A percentile compares a stretch with the other conserved stretches of the same genome.
phyloP scores from a whole-genome alignment of 2,329 filamentous ascomycete species.

The Penicillium brasilianum region DNA sequence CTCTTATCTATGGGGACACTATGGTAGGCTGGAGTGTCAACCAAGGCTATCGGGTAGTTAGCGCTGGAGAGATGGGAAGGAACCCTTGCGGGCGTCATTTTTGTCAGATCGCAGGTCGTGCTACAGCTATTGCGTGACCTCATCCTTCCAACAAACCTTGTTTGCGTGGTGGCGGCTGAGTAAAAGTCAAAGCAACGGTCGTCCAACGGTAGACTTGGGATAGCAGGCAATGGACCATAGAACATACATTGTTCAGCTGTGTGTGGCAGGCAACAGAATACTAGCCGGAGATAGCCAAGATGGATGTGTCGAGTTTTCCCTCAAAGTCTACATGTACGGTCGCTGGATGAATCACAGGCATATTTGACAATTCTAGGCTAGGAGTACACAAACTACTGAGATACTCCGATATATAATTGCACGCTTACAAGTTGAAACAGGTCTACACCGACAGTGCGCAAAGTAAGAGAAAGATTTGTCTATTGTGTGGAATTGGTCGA shows the following conservation, averaged over 20 bases:
- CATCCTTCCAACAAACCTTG: conserved; percentile 24
- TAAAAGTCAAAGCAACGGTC: neutral
- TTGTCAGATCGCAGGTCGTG: conserved; percentile 2
- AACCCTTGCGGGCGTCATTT: neutral
- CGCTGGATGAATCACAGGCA: conserved; percentile 11
- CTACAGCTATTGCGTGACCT: conserved; percentile 17
- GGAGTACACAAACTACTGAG: neutral
- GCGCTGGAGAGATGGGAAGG: neutral
- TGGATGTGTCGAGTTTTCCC: conserved; percentile 20
- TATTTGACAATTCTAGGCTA: no score
- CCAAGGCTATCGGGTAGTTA: neutral
- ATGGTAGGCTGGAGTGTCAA: neutral
- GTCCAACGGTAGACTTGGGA: neutral
- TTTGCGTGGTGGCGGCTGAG: conserved; percentile 20
- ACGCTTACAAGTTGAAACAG: neutral
- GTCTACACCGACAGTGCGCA: neutral
- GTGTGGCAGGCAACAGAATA: neutral
- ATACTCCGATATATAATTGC: neutral
- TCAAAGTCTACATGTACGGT: conserved; percentile 15
- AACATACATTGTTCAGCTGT: neutral
- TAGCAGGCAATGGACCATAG: conserved; percentile 9
- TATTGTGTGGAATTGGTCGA: neutral
- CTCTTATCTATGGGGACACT: neutral
- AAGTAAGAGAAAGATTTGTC: neutral
- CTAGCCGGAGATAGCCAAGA: neutral